Percentiles rank a stretch among this genome's conserved stretches.
Conservation (phyloP, 495 filamentous ascomycete genomes). For the Jackrogersella minutella region DNA sequence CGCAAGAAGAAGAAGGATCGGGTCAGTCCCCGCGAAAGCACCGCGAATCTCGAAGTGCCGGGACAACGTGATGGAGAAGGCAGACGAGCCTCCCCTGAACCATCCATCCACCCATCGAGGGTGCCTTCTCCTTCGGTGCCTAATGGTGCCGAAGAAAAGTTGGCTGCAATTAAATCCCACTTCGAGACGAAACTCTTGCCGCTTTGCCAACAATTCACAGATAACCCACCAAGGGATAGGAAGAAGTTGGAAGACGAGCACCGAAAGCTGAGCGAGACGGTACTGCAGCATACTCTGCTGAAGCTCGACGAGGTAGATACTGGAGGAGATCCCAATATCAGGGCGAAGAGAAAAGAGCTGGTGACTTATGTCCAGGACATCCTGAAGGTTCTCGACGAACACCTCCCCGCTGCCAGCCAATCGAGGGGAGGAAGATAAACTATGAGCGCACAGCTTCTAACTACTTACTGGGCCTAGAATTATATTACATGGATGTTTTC, state of each 20-base stretch:
- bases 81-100: conserved; percentile 30
- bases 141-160: conserved; percentile 68
- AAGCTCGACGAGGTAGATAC: conserved; percentile 87
- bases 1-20: conserved; percentile 53
- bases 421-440: conserved; percentile 24
- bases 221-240: conserved; percentile 70
- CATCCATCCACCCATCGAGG: conserved; percentile 42
- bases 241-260: conserved; percentile 80
- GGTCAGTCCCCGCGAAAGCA: conserved; percentile 49
- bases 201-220: conserved; percentile 68
- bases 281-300: conserved; percentile 81
- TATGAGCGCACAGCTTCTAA: neutral
- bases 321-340: conserved; percentile 68
- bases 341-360: conserved; percentile 74
- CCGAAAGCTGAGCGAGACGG: conserved; percentile 80
- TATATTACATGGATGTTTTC: neutral
- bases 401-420: conserved; percentile 10
- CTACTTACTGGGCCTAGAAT: neutral
- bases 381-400: conserved; percentile 69
- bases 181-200: conserved; percentile 74
- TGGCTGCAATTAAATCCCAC: conserved; percentile 71
- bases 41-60: conserved; percentile 45
- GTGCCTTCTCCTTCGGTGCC: conserved; percentile 46
- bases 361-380: conserved; percentile 76
- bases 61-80: conserved; percentile 29